Base-by-base conservation (phyloP, 352 stramenopile species). In the Pythium aphanidermatum region DNA sequence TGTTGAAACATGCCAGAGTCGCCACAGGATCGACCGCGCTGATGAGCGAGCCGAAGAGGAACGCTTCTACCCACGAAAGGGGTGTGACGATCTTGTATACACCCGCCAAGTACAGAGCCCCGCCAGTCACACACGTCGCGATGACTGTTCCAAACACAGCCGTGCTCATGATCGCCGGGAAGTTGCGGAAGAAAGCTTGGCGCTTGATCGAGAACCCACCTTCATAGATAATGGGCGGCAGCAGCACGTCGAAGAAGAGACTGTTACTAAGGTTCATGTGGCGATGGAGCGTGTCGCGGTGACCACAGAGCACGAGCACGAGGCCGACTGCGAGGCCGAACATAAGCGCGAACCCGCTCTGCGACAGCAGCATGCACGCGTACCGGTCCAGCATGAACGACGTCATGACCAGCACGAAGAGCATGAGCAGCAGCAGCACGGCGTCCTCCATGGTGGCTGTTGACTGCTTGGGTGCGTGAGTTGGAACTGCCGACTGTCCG, bases 21-120 rank as follows among this genome's bases (percentile, higher is more conserved):
- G 85, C 87, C 30, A 98, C 91, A 17, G 93, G 91, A 66, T 98
- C 93, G 31, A 96, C 96, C 0, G 92, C 84, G 55, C 80, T 95
- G 50, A 97, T 95, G 7, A 98, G 65, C 39, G 87, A 81, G 28
- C 90, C 89, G 58, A 98, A 98, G 5, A 96, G 67, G 29, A 97
- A 85, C 1, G 86, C 71, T 46, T 98, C 92, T 13, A 95, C 76
- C 60, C 95, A 92, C 46, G 74, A 93, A 13, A 96, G 72, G 41
- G 69, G 63, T 30, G 92, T 88, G 17, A 86, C 61, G 26, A 79
- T 37, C 21, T 67, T 58, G 27, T 79, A 69, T 30, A 83, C 43
- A 10, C 76, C 85, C 10, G 74, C 75, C 16, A 76, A 39, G 35
- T 78, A 90, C 31, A 92, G 68, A 40, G 85, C 64, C 7, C 71